Conservation (phyloP, 2,329 filamentous ascomycete species). For the Dothistroma septosporum region DNA sequence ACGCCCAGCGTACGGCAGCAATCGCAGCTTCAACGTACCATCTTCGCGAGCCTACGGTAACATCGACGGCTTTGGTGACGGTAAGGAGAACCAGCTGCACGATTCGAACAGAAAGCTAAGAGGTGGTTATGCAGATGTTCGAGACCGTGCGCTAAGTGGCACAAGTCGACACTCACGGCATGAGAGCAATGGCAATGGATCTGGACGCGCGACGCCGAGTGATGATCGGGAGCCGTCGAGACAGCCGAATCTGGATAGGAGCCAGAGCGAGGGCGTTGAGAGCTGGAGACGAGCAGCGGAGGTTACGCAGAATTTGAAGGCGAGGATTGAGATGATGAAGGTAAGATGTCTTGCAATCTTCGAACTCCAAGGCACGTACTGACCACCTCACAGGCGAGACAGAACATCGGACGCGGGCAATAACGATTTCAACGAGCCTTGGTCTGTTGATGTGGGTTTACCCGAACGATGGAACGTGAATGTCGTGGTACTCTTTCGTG, state of each 20-base stretch:
- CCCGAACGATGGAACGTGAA: constrained; percentile 1
- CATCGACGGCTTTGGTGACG: constrained; percentile 32
- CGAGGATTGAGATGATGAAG: constrained; percentile 98
- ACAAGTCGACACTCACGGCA: constrained; percentile 16
- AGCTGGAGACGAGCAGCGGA: constrained; percentile 97
- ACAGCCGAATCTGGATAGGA: constrained; percentile 10
- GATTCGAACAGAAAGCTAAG: constrained; percentile 22
- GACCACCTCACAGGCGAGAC: constrained; percentile 13
- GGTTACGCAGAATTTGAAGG: constrained; percentile 95
- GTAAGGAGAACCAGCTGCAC: constrained; percentile 44
- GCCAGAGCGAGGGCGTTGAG: constrained; percentile 60
- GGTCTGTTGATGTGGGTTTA: no score
- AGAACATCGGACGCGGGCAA: constrained; percentile 17
- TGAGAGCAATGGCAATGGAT: constrained; percentile 24
- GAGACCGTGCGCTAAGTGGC: constrained; percentile 8
- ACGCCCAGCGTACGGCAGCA: constrained; percentile 21
- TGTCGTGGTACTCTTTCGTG: not conserved
- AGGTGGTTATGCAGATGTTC: constrained; percentile 16
- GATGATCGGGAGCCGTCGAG: constrained; percentile 8
- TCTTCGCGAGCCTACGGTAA: constrained; percentile 17
- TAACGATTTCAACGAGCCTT: not conserved
- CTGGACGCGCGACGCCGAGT: constrained; percentile 47
- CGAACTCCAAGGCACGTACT: not conserved
- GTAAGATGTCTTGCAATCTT: constrained; percentile 37
- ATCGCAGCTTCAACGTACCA: constrained; percentile 23